Conservation (phyloP, 495 filamentous ascomycete genomes). For the Thermochaetoides thermophila region DNA sequence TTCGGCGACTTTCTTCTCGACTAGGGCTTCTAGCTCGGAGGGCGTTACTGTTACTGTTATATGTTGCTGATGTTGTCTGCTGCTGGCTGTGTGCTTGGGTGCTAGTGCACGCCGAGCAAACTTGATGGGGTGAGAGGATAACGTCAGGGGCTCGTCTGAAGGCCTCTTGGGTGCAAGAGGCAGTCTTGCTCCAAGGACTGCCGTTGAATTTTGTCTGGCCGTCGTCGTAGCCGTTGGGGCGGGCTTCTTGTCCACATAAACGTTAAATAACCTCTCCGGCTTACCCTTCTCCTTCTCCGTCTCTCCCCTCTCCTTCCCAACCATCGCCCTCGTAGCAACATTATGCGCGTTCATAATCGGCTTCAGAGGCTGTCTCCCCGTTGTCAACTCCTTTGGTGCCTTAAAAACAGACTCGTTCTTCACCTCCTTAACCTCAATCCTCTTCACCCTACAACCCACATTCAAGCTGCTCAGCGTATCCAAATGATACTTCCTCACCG, state of each 20-base stretch:
- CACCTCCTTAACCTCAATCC: constrained; percentile 87
- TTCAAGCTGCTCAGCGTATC: constrained; percentile 90
- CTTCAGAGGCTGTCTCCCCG: constrained; percentile 72
- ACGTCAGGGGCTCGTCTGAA: neutral
- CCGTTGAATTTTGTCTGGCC: too few species aligned
- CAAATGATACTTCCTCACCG: constrained; percentile 72
- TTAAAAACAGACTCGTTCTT: constrained; percentile 86
- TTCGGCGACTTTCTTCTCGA: constrained; percentile 81
- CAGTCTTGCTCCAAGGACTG: too few species aligned
- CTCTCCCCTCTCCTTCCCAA: constrained; percentile 62
- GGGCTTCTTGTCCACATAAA: constrained; percentile 60
- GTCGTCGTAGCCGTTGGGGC: constrained; percentile 13
- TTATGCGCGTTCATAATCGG: constrained; percentile 55
- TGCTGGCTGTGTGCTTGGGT: too few species aligned
- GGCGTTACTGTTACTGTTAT: constrained; percentile 41
- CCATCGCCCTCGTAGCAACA: constrained; percentile 36
- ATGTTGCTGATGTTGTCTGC: constrained; percentile 5
- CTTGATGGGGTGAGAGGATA: constrained; percentile 7
- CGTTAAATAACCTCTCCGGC: constrained; percentile 64
- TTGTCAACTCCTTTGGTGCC: too few species aligned
- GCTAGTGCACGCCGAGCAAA: too few species aligned
- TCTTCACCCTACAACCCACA: constrained; percentile 89
- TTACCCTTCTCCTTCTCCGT: constrained; percentile 49
- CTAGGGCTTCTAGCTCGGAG: constrained; percentile 75
- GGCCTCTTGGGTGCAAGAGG: too few species aligned